Percentiles rank a stretch among this genome's conserved stretches.
phyloP scores from a whole-genome alignment of 805 yeast genomes.

The Naumovozyma dairenensis region DNA sequence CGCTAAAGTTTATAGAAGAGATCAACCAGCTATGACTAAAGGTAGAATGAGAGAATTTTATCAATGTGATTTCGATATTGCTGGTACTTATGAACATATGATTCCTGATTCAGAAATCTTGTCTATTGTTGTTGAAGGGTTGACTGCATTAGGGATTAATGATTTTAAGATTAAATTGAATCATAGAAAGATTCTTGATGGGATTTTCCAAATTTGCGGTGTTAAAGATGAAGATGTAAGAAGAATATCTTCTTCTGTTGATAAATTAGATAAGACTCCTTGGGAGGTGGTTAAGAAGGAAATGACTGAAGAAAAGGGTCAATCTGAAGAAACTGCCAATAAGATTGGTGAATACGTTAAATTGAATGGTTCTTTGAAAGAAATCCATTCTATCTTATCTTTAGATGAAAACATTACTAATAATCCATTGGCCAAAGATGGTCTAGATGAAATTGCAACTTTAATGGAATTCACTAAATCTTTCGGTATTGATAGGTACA shows the following conservation, averaged over 20 bases:
- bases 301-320: slow-evolving; percentile 85
- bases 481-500: slow-evolving; percentile 54
- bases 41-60: slow-evolving; percentile 99
- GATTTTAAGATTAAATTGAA: slow-evolving; percentile 89
- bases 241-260: slow-evolving; percentile 89
- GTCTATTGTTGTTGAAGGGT: slow-evolving; percentile 74
- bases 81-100: slow-evolving; percentile 88
- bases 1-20: slow-evolving; percentile 97
- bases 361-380: slow-evolving; percentile 65
- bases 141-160: slow-evolving; percentile 68
- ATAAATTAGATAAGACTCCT: slow-evolving; percentile 88
- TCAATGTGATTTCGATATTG: slow-evolving; percentile 97
- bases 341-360: slow-evolving; percentile 86
- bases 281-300: slow-evolving; percentile 93
- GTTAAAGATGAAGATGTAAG: slow-evolving; percentile 90
- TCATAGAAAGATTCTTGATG: slow-evolving; percentile 93
- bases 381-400: slow-evolving; percentile 46
- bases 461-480: slow-evolving; percentile 76
- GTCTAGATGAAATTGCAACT: slow-evolving; percentile 68
- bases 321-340: slow-evolving; percentile 86
- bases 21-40: slow-evolving; percentile 99
- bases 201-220: slow-evolving; percentile 91
- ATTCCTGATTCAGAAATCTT: slow-evolving; percentile 92
- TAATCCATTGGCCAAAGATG: slow-evolving; percentile 68
- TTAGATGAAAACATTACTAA: slow-evolving; percentile 46